phyloP scores from a whole-genome alignment of 148 eudicot genomes.

The Arbutus unedo region DNA sequence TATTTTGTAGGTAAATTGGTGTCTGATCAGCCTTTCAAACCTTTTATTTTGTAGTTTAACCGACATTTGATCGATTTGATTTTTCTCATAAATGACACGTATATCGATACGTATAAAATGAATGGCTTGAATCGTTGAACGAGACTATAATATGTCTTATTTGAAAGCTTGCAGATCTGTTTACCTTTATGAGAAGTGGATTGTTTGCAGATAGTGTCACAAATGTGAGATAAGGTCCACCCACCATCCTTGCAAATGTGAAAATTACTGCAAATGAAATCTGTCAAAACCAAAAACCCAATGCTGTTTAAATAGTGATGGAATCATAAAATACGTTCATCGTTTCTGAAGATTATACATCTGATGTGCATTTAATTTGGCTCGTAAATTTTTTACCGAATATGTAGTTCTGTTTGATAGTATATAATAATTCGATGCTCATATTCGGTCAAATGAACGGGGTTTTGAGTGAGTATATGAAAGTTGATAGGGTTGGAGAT shows the following conservation, averaged over 20 bases:
- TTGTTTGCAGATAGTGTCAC: slow-evolving; percentile 63
- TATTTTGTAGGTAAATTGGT: no score
- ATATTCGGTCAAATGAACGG: not conserved
- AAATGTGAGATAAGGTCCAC: slow-evolving; percentile 69
- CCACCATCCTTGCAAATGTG: slow-evolving; percentile 74
- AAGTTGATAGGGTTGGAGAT: slow-evolving; percentile 18
- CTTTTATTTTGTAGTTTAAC: no score
- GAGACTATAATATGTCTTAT: no score
- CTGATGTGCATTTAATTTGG: not conserved
- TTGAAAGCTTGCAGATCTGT: not conserved
- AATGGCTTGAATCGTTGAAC: no score
- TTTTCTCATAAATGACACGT: no score
- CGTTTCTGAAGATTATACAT: not conserved
- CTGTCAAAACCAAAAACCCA: slow-evolving; percentile 31
- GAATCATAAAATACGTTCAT: no score
- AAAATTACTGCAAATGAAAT: slow-evolving; percentile 68
- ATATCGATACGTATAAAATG: no score
- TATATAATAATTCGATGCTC: no score
- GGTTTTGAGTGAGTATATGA: not conserved
- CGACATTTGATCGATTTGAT: no score
- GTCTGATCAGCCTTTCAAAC: no score
- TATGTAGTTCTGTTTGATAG: no score
- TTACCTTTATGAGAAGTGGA: slow-evolving; percentile 80
- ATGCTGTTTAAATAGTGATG: no score
- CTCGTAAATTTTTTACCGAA: not conserved